Base-by-base conservation (phyloP, 768 basidiomycete species). In the Auriscalpium vulgare region DNA sequence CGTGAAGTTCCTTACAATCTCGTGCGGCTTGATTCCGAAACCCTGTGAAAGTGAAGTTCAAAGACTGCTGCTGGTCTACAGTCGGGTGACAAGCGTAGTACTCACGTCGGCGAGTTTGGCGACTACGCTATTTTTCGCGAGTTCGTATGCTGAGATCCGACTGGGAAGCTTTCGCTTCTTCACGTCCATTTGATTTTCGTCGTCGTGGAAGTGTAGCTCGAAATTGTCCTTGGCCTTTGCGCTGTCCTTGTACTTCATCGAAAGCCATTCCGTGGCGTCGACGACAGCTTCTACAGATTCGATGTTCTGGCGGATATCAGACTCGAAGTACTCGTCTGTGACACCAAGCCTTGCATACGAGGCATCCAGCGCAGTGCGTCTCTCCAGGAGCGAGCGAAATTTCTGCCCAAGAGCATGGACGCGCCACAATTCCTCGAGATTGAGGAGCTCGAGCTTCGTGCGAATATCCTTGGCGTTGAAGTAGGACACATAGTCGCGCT, bases 231-330 rank as follows among this genome's bases (percentile, higher is more conserved):
- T 75, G 55, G 80, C 80, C 62, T 82, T 78, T 67, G 87, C 84
- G 68, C 80, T 80, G 59, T 83, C 80, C 64, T 88, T 87, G 72
- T 91, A 90, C 68, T 87, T 89, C 79, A 92, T 81, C 21, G 80
- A 73, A 49, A 99, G 68, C 93, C 93, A 99, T 65, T 95, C 95
- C 0, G 88, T 87, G 10, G 88, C 82, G 63, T 99, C 97, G 3
- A 89, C 85, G 19, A 95, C 88, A 58, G 90, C 79, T 70, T 99
- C 97, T 44, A 94, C 85, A 54, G 83, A 85, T 61, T 91, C 86
- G 40, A 88, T 76, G 59, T 80, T 79, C 38, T 82, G 78, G 56
- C 77, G 70, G 58, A 93, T 77, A 55, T 87, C 81, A 47, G 78
- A 76, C 61, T 85, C 80, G 67, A 88, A 94, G 65, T 93, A 92